Evolutionary conservation across 257 asterid species (phyloP).

Genomic region (Scutellaria barbata): DNA sequence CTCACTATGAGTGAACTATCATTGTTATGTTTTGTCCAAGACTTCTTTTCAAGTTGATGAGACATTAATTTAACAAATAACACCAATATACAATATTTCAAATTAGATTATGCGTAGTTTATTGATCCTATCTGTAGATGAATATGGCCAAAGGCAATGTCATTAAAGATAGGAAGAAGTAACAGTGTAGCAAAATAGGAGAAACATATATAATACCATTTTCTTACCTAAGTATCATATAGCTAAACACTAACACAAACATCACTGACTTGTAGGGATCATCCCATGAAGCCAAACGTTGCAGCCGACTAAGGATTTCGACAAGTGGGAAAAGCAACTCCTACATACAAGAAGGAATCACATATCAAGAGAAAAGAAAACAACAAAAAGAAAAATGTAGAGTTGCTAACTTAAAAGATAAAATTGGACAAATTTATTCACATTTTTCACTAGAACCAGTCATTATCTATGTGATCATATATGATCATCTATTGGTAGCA

Average conservation of each 20-base stretch:
- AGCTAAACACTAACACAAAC: slow-evolving; percentile 65
- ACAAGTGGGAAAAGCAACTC: slow-evolving; percentile 78
- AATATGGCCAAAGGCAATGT: slow-evolving; percentile 14
- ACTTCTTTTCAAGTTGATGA: neutral
- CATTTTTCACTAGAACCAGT: neutral
- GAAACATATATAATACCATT: slow-evolving; percentile 5
- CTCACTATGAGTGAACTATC: neutral
- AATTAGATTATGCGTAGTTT: neutral
- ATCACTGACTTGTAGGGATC: slow-evolving; percentile 71
- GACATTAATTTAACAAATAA: neutral
- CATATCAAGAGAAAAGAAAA: slow-evolving; percentile 29
- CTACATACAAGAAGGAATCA: slow-evolving; percentile 46
- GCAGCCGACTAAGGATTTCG: slow-evolving; percentile 49
- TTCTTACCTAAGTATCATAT: slow-evolving; percentile 58
- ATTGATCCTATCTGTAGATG: neutral
- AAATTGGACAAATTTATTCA: slow-evolving; percentile 12
- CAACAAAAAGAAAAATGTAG: neutral
- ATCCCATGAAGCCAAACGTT: slow-evolving; percentile 73
- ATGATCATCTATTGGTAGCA: slow-evolving; percentile 17
- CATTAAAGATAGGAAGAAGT: neutral
- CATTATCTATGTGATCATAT: slow-evolving; percentile 26
- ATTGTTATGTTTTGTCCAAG: slow-evolving; percentile 1
- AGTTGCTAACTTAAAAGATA: slow-evolving; percentile 1
- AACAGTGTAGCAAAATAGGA: slow-evolving; percentile 9
- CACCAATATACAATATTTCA: neutral